Evolutionary conservation across 1,284 basidiomycete genomes (phyloP).

Genomic region (Lignosus rhinocerotis): DNA sequence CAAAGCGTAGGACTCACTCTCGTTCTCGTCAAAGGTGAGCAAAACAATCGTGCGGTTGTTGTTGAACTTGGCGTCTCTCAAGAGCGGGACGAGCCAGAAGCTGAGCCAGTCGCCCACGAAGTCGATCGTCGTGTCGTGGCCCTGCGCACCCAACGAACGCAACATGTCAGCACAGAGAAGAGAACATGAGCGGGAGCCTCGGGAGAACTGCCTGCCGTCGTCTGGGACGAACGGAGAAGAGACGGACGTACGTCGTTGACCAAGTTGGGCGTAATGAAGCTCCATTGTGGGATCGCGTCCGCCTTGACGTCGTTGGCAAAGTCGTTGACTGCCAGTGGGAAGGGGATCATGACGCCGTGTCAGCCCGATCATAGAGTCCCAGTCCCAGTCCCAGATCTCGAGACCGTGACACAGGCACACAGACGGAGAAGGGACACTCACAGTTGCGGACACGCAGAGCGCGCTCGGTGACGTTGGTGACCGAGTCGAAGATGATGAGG

Average conservation of each 20-base stretch:
- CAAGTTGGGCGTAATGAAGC: conserved; percentile 68
- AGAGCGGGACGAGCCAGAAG: conserved; percentile 56
- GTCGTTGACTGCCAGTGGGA: conserved; percentile 51
- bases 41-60: conserved; percentile 53
- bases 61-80: conserved; percentile 50
- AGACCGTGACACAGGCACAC: background rate
- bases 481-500: conserved; percentile 51
- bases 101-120: conserved; percentile 50
- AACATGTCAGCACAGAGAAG: no score
- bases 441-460: conserved; percentile 58
- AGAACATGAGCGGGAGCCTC: no score
- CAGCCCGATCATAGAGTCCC: background rate
- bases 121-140: conserved; percentile 59
- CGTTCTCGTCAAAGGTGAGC: conserved; percentile 59
- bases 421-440: conserved; percentile 4
- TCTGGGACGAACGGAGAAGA: background rate
- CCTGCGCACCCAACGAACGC: conserved; percentile 10
- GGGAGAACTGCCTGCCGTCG: no score
- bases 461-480: conserved; percentile 43
- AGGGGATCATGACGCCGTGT: no score
- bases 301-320: conserved; percentile 55
- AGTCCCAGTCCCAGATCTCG: no score
- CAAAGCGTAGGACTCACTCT: conserved; percentile 39
- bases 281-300: conserved; percentile 58
- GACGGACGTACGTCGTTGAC: conserved; percentile 47